Conservation (phyloP, 108 stramenopile species). For the Cyclotella kingstonii region DNA sequence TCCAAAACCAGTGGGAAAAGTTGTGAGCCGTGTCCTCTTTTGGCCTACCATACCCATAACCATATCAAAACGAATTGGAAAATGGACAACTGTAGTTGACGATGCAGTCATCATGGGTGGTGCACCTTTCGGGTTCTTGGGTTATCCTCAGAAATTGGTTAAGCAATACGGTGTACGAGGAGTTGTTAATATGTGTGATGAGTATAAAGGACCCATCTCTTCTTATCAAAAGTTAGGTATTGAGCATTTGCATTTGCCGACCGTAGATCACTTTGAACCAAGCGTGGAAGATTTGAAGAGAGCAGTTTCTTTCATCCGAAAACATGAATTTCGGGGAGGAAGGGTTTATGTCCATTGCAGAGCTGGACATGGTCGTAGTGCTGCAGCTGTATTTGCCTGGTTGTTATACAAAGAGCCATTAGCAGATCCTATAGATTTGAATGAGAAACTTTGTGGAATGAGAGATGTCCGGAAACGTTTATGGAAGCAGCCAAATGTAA, state of each 20-base stretch:
- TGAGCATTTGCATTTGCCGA: slow-evolving; percentile 68
- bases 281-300: slow-evolving; percentile 63
- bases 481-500: slow-evolving; percentile 75
- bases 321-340: slow-evolving; percentile 50
- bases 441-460: slow-evolving; percentile 55
- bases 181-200: slow-evolving; percentile 85
- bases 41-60: slow-evolving; percentile 87
- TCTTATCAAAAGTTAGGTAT: slow-evolving; percentile 72
- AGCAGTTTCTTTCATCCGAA: slow-evolving; percentile 71
- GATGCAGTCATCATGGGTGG: slow-evolving; percentile 80
- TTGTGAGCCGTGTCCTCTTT: slow-evolving; percentile 67
- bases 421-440: slow-evolving; percentile 60
- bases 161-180: slow-evolving; percentile 63
- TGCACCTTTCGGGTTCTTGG: slow-evolving; percentile 70
- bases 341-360: slow-evolving; percentile 85
- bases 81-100: slow-evolving; percentile 75
- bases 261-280: slow-evolving; percentile 86
- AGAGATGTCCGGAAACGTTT: slow-evolving; percentile 71
- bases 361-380: slow-evolving; percentile 83
- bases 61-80: slow-evolving; percentile 57
- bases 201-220: slow-evolving; percentile 63
- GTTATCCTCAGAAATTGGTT: slow-evolving; percentile 57
- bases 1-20: slow-evolving; percentile 53
- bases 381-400: slow-evolving; percentile 83
- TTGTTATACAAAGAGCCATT: slow-evolving; percentile 51